Evolutionary conservation across 139 green algal species (phyloP).

Genomic region (Chlorella vulgaris): DNA sequence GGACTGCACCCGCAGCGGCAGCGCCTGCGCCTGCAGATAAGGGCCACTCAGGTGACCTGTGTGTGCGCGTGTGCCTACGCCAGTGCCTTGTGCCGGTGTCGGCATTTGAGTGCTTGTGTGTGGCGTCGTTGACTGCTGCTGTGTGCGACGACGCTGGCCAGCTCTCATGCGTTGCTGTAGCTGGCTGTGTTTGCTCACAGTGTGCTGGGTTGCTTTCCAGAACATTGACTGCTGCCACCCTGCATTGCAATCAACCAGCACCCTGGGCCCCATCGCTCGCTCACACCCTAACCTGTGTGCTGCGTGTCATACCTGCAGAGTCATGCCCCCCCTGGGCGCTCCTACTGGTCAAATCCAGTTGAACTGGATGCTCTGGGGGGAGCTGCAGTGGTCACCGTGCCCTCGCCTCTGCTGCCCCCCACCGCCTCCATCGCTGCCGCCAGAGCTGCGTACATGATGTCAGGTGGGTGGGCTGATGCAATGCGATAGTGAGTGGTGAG

Average conservation of each 20-base stretch:
- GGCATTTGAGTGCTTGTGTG: too few species aligned
- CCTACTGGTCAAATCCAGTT: conserved; percentile 52
- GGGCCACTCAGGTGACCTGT: conserved; percentile 38
- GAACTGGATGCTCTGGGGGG: conserved; percentile 52
- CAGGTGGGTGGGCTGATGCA: conserved; percentile 18
- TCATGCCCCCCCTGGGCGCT: conserved; percentile 37
- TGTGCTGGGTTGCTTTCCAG: not conserved
- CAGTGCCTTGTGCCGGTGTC: too few species aligned
- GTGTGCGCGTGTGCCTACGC: too few species aligned
- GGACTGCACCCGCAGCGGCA: conserved; percentile 13
- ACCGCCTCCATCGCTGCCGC: conserved; percentile 9
- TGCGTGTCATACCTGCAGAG: conserved; percentile 18
- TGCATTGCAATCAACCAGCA: too few species aligned
- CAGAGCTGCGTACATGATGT: conserved; percentile 31
- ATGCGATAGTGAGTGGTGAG: not conserved
- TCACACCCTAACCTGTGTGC: too few species aligned
- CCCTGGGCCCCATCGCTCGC: too few species aligned
- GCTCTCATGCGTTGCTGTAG: not conserved
- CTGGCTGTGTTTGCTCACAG: not conserved
- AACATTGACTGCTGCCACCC: too few species aligned
- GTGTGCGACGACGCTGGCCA: too few species aligned
- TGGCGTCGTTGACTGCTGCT: too few species aligned
- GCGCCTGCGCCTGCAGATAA: conserved; percentile 46
- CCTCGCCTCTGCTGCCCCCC: conserved; percentile 24
- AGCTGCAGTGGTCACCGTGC: conserved; percentile 51